phyloP scores from a whole-genome alignment of 2,329 filamentous ascomycete species.

The Sporothrix pseudoabietina region DNA sequence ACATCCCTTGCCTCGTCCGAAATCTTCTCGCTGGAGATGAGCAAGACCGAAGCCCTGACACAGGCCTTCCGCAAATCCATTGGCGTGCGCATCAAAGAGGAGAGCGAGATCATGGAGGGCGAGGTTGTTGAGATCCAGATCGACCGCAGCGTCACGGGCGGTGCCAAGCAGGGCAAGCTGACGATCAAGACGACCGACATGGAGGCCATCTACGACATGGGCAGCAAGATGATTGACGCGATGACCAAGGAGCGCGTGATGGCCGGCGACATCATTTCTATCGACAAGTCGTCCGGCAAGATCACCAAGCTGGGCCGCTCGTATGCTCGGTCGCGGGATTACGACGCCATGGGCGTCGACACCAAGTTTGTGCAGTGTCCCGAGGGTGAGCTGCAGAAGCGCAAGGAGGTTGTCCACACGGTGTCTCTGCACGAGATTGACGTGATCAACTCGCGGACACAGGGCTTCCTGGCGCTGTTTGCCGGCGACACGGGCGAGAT shows the following conservation, averaged over 20 bases:
- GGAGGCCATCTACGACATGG: constrained; percentile 99
- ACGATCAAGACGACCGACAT: constrained; percentile 99
- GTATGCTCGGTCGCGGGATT: constrained; percentile 92
- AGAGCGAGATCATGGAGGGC: constrained; percentile 98
- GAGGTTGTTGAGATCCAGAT: constrained; percentile 99
- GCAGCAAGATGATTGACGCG: constrained; percentile 98
- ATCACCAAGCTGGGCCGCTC: constrained; percentile 96
- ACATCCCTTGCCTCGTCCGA: constrained; percentile 94
- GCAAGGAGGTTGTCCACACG: constrained; percentile 95
- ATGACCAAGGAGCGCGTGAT: constrained; percentile 99
- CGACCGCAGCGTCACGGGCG: constrained; percentile 92
- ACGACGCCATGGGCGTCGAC: constrained; percentile 98
- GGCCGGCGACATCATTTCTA: constrained; percentile 96
- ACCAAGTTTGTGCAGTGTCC: constrained; percentile 98
- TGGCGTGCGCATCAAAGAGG: constrained; percentile 96
- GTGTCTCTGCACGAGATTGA: constrained; percentile 98
- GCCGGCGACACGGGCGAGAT: constrained; percentile 98
- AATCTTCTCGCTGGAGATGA: constrained; percentile 99
- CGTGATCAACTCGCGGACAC: constrained; percentile 98
- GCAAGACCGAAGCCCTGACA: constrained; percentile 95
- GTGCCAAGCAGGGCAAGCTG: constrained; percentile 97
- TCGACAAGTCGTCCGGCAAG: constrained; percentile 97
- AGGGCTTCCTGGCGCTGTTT: constrained; percentile 95
- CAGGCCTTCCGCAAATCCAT: constrained; percentile 99
- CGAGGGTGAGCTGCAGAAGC: constrained; percentile 94